Evolutionary conservation across 331 rosid genomes (phyloP).

Genomic region (Pyracantha coccinea): DNA sequence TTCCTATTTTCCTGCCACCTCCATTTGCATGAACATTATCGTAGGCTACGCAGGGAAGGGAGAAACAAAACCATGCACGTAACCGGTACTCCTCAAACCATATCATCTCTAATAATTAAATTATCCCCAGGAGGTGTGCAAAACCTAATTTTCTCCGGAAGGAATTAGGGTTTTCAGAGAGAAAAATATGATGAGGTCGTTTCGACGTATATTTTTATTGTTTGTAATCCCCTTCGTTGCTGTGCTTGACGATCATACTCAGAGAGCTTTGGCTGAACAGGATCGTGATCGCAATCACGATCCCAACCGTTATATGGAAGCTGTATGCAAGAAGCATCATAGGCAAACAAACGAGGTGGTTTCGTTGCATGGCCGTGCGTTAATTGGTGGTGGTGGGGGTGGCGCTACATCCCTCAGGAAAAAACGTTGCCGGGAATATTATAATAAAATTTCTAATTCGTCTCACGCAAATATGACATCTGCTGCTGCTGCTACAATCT

Average conservation of each 20-base stretch:
- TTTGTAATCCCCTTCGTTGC: not conserved
- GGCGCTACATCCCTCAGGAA: not conserved
- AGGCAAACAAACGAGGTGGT: not conserved
- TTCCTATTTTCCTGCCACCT: not conserved
- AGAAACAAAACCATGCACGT: not conserved
- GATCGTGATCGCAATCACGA: not conserved
- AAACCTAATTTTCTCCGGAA: not conserved
- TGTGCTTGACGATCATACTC: not conserved
- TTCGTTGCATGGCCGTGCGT: not conserved
- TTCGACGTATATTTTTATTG: not conserved
- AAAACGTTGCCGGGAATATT: not conserved
- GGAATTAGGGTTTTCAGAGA: not conserved
- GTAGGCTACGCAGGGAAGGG: not conserved
- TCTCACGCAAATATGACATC: not conserved
- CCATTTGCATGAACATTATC: not conserved
- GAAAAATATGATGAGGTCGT: not conserved
- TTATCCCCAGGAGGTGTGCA: too few species aligned
- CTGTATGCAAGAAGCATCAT: not conserved
- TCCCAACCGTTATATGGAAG: not conserved
- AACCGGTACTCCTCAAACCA: not conserved
- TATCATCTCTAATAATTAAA: not conserved
- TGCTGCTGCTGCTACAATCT: not conserved
- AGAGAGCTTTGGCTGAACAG: not conserved
- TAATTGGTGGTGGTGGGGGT: not conserved
- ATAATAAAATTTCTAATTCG: not conserved